These are phyloP conservation scores for Davidsoniella australis DNA, from an alignment of 2,329 filamentous ascomycete species.

Conservation along the genomic window DNA sequence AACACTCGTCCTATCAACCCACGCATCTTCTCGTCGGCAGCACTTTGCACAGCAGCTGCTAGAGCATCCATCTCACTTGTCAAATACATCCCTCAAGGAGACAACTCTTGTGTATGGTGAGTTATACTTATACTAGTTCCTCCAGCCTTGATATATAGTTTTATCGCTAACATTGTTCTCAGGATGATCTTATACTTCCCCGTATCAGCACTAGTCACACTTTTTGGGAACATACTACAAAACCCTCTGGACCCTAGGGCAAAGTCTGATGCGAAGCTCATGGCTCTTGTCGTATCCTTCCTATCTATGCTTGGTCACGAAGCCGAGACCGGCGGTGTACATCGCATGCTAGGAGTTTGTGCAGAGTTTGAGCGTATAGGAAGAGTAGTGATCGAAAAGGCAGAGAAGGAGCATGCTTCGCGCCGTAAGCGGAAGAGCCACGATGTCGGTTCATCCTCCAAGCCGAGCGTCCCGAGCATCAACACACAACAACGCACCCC, in stretches of 20 bases:
- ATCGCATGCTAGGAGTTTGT: slow-evolving; percentile 84
- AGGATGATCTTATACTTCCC: slow-evolving; percentile 92
- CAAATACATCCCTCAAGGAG: slow-evolving; percentile 90
- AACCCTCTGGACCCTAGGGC: slow-evolving; percentile 83
- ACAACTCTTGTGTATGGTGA: slow-evolving; percentile 89
- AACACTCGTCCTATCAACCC: slow-evolving; percentile 86
- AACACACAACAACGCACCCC: not conserved
- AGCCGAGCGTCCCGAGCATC: slow-evolving; percentile 16
- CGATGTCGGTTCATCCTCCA: slow-evolving; percentile 22
- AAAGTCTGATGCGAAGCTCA: slow-evolving; percentile 73
- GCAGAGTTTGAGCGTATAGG: slow-evolving; percentile 95
- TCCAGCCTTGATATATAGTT: too few relatives aligned
- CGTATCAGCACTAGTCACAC: slow-evolving; percentile 80
- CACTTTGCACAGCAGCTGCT: slow-evolving; percentile 81
- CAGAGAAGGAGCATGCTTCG: slow-evolving; percentile 66
- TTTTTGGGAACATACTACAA: slow-evolving; percentile 92
- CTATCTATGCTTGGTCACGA: slow-evolving; percentile 78
- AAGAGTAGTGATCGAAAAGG: slow-evolving; percentile 75
- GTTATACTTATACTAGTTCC: slow-evolving; percentile 19
- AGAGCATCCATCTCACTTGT: slow-evolving; percentile 84
- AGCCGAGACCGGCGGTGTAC: slow-evolving; percentile 75
- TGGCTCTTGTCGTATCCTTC: slow-evolving; percentile 87
- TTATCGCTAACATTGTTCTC: not conserved
- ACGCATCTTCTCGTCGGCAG: slow-evolving; percentile 82
- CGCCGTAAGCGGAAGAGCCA: slow-evolving; percentile 72